Evolutionary conservation across 108 stramenopile species (phyloP).

Genomic region (Skeletonema potamos): DNA sequence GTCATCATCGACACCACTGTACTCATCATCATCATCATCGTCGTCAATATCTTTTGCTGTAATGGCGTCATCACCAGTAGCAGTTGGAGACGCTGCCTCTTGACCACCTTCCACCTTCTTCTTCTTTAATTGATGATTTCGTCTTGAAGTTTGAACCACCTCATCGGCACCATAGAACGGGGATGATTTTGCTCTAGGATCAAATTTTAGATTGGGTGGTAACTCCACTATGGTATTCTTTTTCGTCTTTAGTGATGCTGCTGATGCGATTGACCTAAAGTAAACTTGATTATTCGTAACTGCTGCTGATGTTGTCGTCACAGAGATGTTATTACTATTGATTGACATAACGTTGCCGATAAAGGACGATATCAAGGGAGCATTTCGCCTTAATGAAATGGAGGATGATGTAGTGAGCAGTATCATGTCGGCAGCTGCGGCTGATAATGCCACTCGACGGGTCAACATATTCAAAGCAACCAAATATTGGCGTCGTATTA

Average conservation of each 20-base stretch:
- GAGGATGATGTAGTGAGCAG: not conserved
- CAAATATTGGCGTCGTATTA: too few species aligned
- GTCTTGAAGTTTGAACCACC: not conserved
- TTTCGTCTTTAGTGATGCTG: not conserved
- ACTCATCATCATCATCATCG: constrained; percentile 9
- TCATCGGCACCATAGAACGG: constrained; percentile 5
- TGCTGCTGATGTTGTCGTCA: not conserved
- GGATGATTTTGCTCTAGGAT: not conserved
- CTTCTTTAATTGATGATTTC: not conserved
- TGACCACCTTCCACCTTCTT: not conserved
- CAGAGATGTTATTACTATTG: not conserved
- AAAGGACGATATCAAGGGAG: not conserved
- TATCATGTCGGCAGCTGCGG: not conserved
- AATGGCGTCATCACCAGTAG: not conserved
- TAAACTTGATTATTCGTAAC: not conserved
- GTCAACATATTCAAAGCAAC: not conserved
- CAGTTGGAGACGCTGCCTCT: not conserved
- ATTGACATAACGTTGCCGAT: not conserved
- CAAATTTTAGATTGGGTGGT: constrained; percentile 5
- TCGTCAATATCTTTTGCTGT: not conserved
- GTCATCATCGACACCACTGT: constrained; percentile 29
- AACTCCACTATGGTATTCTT: not conserved
- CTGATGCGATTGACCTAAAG: not conserved
- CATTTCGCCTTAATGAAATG: not conserved
- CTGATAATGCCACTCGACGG: not conserved